Evolutionary conservation across 192 early-diverging fungal genomes (phyloP).

Genomic region (Mortierella hygrophila): DNA sequence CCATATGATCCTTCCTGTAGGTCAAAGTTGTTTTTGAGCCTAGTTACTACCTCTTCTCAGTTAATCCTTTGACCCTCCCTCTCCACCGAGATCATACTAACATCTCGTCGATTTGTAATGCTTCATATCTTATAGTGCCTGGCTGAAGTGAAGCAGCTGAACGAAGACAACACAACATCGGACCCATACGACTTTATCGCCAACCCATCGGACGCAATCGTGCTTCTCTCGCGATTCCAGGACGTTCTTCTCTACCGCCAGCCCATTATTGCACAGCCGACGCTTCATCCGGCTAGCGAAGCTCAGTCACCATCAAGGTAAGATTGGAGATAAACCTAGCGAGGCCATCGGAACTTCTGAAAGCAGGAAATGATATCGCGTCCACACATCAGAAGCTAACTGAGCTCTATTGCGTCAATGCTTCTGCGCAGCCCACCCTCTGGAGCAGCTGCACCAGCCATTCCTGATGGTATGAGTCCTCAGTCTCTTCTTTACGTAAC

Average conservation of each 20-base stretch:
- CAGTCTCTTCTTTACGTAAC: constrained; percentile 71
- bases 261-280: constrained; percentile 21
- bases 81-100: neutral
- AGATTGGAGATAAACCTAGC: neutral
- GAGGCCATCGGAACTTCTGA: neutral
- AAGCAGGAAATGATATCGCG: neutral
- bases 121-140: constrained; percentile 43
- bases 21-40: neutral
- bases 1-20: constrained; percentile 77
- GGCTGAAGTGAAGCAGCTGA: constrained; percentile 56
- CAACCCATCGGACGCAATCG: constrained; percentile 65
- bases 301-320: constrained; percentile 18
- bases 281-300: neutral
- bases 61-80: neutral
- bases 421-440: constrained; percentile 6
- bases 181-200: constrained; percentile 72
- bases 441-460: constrained; percentile 17
- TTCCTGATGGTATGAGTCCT: constrained; percentile 71
- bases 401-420: neutral
- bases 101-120: neutral
- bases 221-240: constrained; percentile 67
- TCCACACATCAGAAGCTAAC: neutral
- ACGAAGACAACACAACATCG: constrained; percentile 52
- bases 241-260: constrained; percentile 77
- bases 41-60: neutral